These are phyloP conservation scores for Gentiana macrophylla DNA, from an alignment of 257 asterid species.

Conservation along the genomic window DNA sequence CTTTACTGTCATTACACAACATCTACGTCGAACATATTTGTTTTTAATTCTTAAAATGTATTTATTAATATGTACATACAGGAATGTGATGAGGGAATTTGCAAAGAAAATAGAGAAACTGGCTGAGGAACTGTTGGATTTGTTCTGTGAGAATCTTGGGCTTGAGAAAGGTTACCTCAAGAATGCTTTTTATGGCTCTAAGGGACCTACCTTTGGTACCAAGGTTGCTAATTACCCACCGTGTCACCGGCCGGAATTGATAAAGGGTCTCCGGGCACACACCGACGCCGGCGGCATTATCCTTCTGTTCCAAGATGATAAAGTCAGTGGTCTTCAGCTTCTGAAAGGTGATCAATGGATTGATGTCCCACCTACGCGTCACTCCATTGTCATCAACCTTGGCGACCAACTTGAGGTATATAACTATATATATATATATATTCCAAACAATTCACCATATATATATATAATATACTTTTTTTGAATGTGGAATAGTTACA, in stretches of 20 bases:
- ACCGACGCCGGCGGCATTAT: slow-evolving; percentile 71
- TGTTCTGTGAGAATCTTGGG: slow-evolving; percentile 47
- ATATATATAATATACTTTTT: not conserved
- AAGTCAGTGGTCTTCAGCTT: slow-evolving; percentile 51
- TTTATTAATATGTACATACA: slow-evolving; percentile 3
- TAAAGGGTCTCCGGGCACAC: slow-evolving; percentile 58
- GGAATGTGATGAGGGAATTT: slow-evolving; percentile 59
- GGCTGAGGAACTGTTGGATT: slow-evolving; percentile 41
- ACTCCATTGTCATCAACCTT: slow-evolving; percentile 55
- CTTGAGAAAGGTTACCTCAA: slow-evolving; percentile 44
- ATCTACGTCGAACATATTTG: no score
- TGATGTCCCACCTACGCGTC: slow-evolving; percentile 49
- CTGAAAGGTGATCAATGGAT: slow-evolving; percentile 48
- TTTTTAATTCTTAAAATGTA: no score
- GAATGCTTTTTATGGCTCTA: slow-evolving; percentile 35
- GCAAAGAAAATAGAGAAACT: slow-evolving; percentile 36
- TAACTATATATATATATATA: no score
- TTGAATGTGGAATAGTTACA: not conserved
- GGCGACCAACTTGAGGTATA: slow-evolving; percentile 63
- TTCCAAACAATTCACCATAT: not conserved
- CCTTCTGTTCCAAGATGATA: slow-evolving; percentile 57
- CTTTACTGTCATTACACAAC: no score
- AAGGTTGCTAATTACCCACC: slow-evolving; percentile 68
- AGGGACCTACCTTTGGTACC: slow-evolving; percentile 49
- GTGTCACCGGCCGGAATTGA: slow-evolving; percentile 45